Base-by-base conservation (phyloP, 176 grass and related monocot species). In the Aegilops longissima region DNA sequence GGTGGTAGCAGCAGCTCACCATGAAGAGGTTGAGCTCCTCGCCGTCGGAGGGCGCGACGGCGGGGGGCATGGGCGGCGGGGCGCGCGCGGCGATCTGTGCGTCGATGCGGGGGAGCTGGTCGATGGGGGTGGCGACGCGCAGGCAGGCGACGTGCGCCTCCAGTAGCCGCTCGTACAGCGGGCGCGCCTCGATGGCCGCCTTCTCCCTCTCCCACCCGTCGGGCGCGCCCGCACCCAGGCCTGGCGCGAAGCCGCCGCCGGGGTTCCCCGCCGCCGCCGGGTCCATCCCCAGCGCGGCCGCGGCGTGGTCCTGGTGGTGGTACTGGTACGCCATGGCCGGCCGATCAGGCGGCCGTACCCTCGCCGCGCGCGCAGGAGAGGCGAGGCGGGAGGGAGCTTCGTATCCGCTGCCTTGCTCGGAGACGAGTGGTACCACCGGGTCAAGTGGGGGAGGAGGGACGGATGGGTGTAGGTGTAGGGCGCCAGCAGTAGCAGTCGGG, bases 21-120 rank as follows among this genome's bases (percentile, higher is more conserved):
- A 99, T 99, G 89, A 99, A 99, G 69, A 96, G 92, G 70, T 99
- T 94, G 82, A 99, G 97, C 87, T 99, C 97, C 79, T 99, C 93
- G 82, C 87, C 85, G 0, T 87, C 83, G n/a, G 91, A 51, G 13
- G 84, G 87, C 2, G 74, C 70, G 1, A 84, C 92, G 7, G 70
- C 75, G 3, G 63, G 83, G 2, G 85, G 76, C 51, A 93, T 58
- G 61, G 88, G 82, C 67, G 89, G 93, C 6, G 96, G 86, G 6
- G 73, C 14, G n/a, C 92, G 76, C 14, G 90, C 88, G 11, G 92
- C 88, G 33, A 98, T 91, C 85, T 98, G 97, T 52, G 92, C 92
- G 92, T 98, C 97, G 85, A 98, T 93, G 61, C 88, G 89, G 13
- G 97, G 90, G 18, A 98, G 90, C 90, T 98, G 97, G 88, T 98